A percentile compares a stretch with the other conserved stretches of the same genome.
phyloP scores from a whole-genome alignment of 75 land plant genomes.

The Isoetes taiwanensis region DNA sequence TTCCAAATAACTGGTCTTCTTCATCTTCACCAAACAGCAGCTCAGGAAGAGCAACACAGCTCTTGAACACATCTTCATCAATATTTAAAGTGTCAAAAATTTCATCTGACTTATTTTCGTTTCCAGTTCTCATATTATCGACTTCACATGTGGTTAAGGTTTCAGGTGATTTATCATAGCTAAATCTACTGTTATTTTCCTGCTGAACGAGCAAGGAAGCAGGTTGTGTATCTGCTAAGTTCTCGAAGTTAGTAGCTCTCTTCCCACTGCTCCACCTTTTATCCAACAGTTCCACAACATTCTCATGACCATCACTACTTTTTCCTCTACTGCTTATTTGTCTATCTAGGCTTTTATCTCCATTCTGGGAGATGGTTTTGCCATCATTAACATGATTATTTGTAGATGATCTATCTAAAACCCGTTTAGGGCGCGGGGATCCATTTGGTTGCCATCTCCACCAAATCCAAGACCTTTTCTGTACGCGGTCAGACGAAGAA shows the following conservation, averaged over 20 bases:
- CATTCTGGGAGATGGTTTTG: no score
- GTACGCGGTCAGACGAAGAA: no score
- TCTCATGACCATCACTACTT: not conserved
- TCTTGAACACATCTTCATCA: slow-evolving; percentile 8
- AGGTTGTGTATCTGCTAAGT: no score
- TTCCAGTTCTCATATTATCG: not conserved
- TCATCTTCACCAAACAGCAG: not conserved
- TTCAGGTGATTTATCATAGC: no score
- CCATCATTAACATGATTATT: no score
- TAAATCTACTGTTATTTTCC: no score
- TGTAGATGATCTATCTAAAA: no score
- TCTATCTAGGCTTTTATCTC: not conserved
- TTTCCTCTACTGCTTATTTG: not conserved
- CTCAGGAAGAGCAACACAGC: slow-evolving; percentile 8
- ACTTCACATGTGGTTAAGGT: not conserved
- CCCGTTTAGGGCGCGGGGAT: not conserved
- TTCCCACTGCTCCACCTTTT: no score
- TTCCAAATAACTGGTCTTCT: no score
- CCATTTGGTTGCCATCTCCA: not conserved
- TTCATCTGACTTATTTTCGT: not conserved
- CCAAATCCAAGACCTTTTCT: not conserved
- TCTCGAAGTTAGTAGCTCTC: no score
- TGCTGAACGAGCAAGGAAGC: no score
- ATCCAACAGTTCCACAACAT: no score
- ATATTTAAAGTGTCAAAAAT: not conserved